phyloP scores from a whole-genome alignment of 352 stramenopile genomes.

The Pythium apleroticum region DNA sequence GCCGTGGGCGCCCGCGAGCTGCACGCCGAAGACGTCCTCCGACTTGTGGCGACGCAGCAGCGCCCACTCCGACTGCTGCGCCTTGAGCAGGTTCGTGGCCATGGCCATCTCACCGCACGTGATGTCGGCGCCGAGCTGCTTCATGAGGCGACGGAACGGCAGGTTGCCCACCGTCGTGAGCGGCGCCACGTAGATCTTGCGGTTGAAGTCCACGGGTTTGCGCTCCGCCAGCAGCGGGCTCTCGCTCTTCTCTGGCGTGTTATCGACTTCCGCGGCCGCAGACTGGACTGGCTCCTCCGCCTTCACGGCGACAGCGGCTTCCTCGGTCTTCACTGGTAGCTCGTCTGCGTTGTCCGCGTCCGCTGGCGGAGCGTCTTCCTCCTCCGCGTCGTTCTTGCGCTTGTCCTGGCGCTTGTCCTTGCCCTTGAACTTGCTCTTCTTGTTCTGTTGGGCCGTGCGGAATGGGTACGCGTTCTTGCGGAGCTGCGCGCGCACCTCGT shows the following conservation, averaged over 20 bases:
- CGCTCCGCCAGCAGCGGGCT: constrained; percentile 45
- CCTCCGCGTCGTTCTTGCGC: constrained; percentile 24
- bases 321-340: constrained; percentile 7
- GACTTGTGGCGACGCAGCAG: constrained; percentile 94
- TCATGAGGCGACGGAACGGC: constrained; percentile 97
- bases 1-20: constrained; percentile 92
- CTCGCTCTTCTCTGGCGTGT: constrained; percentile 31
- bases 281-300: not conserved
- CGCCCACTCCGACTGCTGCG: constrained; percentile 96
- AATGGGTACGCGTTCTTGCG: constrained; percentile 95
- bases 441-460: constrained; percentile 68
- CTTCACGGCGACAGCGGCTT: not conserved
- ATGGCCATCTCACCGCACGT: constrained; percentile 99
- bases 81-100: constrained; percentile 93
- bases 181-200: constrained; percentile 98
- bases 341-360: constrained; percentile 8
- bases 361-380: constrained; percentile 9
- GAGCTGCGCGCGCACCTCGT: constrained; percentile 78
- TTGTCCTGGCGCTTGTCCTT: constrained; percentile 40
- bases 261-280: not conserved
- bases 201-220: constrained; percentile 95
- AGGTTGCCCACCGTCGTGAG: constrained; percentile 99
- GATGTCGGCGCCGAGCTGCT: constrained; percentile 98
- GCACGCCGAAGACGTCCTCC: constrained; percentile 98
- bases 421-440: constrained; percentile 51